Evolutionary conservation across 1,284 basidiomycete genomes (phyloP), one percentile per base, ranked within the genome.

Genomic region (Cryptococcus sp.): DNA sequence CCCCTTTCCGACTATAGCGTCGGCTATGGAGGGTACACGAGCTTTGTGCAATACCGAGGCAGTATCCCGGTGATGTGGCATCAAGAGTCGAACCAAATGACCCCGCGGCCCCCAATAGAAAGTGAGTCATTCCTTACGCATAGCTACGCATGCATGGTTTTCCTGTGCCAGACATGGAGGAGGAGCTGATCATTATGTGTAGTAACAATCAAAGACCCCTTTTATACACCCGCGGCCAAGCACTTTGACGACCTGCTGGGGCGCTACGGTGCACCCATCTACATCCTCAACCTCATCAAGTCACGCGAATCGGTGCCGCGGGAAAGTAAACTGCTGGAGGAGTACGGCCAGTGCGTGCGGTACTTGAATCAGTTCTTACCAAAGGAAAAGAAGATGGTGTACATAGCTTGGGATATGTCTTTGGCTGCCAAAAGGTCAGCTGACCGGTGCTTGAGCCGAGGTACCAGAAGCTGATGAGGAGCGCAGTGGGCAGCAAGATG

Each of bases 331-430:
- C 80, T 99, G 9, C 78, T 95, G 20, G 85, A 87, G 9, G 92
- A 97, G 69, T 98, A 96, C 72, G 88, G 87, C 0, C 86, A 94
- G 70, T 99, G 96, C 71, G 86, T 97, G 21, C 77, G 83, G 55
- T 98, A 98, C 70, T 82, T 99, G 37, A 98, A 98, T 66, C 96
- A 98, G 70, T 98, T 97, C 77, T 76, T 99, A 16, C 93, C 95
- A 0, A 79, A 82, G 6, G 87, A 82, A 23, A 89, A 91, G 78
- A 87, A 87, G 78, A 91, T 99, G 83, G 81, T 86, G 4, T 96
- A 98, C 72, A 85, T 91, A 37, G 87, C 92, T 9, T 98, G 93
- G 91, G 96, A 98, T 75, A 97, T 98, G 89, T 87, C 88, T 16
- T 82, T 87, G 46, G 89, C 91, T 1, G 91, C 92, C 64, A 93